Evolutionary conservation across 495 filamentous ascomycete species (phyloP).

Genomic region (Podospora pseudopauciseta): DNA sequence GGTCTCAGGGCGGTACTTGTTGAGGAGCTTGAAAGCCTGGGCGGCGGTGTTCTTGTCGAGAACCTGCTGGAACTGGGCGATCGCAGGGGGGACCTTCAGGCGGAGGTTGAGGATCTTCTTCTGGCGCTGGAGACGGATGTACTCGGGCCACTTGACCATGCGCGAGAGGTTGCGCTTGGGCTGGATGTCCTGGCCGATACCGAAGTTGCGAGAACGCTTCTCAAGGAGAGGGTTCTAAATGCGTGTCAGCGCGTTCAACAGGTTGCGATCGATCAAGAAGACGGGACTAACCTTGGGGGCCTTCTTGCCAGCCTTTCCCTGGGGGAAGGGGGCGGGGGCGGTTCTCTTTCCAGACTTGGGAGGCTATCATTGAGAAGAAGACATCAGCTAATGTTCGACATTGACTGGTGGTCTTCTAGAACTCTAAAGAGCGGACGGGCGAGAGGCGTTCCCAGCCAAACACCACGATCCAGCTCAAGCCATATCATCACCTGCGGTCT

Average conservation of each 20-base stretch:
- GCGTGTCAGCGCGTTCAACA: constrained; percentile 32
- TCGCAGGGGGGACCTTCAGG: constrained; percentile 95
- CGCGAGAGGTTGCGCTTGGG: constrained; percentile 94
- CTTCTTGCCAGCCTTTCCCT: constrained; percentile 96
- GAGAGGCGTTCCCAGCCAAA: constrained; percentile 52
- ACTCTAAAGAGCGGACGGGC: constrained; percentile 82
- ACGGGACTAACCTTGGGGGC: constrained; percentile 72
- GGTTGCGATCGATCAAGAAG: not conserved
- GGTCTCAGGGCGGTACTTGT: constrained; percentile 99
- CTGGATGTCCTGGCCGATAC: constrained; percentile 97
- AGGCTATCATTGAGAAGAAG: constrained; percentile 99
- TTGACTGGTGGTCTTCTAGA: constrained; percentile 74
- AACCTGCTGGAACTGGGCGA: constrained; percentile 95
- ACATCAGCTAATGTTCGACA: constrained; percentile 82
- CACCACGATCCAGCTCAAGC: constrained; percentile 66
- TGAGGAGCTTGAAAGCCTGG: constrained; percentile 94
- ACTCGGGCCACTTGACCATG: constrained; percentile 99
- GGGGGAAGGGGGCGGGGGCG: constrained; percentile 93
- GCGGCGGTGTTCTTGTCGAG: constrained; percentile 98
- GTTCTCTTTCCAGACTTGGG: constrained; percentile 93
- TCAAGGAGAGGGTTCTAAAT: constrained; percentile 97
- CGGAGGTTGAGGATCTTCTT: constrained; percentile 99
- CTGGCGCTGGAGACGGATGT: constrained; percentile 98
- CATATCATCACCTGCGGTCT: constrained; percentile 68
- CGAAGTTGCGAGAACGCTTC: constrained; percentile 95